A percentile compares a stretch with the other conserved stretches of the same genome.
These are phyloP conservation scores for Mycena albidolilacea DNA, from an alignment of 768 basidiomycete genomes.

Conservation along the genomic window DNA sequence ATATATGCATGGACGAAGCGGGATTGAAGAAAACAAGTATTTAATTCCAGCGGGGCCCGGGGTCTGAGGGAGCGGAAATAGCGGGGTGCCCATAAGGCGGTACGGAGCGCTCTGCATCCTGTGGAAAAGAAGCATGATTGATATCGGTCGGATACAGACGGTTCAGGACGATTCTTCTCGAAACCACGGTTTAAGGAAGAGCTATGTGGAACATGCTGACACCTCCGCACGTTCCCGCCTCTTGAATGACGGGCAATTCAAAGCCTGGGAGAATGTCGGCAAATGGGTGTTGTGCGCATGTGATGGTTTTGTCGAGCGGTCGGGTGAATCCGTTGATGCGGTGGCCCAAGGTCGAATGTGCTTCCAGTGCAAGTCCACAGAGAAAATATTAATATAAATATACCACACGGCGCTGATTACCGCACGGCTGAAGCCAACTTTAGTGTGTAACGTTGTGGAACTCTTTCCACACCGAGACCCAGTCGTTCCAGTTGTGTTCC, in stretches of 20 bases:
- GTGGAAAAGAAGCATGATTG: constrained; percentile 13
- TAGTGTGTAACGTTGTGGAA: constrained; percentile 34
- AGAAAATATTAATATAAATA: not conserved
- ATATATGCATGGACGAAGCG: constrained; percentile 11
- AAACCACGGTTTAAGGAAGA: not conserved
- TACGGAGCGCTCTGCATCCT: not conserved
- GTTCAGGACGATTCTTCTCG: not conserved
- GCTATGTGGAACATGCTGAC: not conserved
- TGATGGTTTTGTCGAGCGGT: not conserved
- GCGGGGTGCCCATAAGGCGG: not conserved
- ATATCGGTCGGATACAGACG: constrained; percentile 8
- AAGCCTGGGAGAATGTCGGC: constrained; percentile 5
- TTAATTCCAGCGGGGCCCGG: constrained; percentile 22
- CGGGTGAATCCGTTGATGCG: too few relatives aligned
- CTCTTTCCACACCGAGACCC: constrained; percentile 40
- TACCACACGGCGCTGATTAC: not conserved
- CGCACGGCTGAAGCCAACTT: constrained; percentile 11
- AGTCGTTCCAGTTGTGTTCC: constrained; percentile 54
- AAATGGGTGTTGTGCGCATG: not conserved
- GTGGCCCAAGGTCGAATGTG: not conserved
- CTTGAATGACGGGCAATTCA: constrained; percentile 1
- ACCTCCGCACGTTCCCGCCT: not conserved
- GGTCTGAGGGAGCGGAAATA: constrained; percentile 18
- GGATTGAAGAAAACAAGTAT: not conserved
- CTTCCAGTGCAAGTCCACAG: not conserved